Evolutionary conservation across 2,329 filamentous ascomycete species (phyloP), one percentile per base, ranked within the genome.

Genomic region (Cadophora luteo-olivacea): DNA sequence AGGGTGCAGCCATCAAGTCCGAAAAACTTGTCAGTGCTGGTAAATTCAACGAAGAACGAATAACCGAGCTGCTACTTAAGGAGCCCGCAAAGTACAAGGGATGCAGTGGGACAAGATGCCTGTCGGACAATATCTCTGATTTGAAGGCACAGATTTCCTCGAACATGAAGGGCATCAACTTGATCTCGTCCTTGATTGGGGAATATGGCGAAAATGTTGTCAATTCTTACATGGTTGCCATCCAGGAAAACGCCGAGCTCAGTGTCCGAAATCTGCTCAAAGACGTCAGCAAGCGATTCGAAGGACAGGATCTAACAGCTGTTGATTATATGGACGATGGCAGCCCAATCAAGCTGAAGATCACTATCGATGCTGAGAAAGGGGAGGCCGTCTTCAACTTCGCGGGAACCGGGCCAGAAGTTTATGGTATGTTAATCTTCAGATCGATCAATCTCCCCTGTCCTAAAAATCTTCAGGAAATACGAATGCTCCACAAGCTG

Each of bases 321-420:
- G 83, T 90, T 1, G 93, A 97, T 76, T 93, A 90, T 81, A 96
- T 97, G 92, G 93, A 97, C 74, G 93, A 97, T 74, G 93, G 93
- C 32, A 92, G 87, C 11, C 91, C 92, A 0, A 95, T 97, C 75
- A 84, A 86, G 63, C 84, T 97, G 7, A 90, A 89, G 70, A 85
- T 97, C 12, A 90, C 87, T 0, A 96, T 97, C 71, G 87, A 95
- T 75, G 86, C 87, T 0, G 84, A 89, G 0, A 89, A 91, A 52
- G 93, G 92, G 19, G 90, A 92, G 70, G 93, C 93, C 0, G 81
- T 91, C 0, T 97, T 96, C 75, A 89, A 96, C 79, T 92, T 96
- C 78, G 84, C 83, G 0, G 92, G 92, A 24, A 96, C 92, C 0
- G 92, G 92, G 0, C 89, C 91, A 0, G 91, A 96, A 79, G 91